phyloP scores from a whole-genome alignment of 805 yeast genomes.

The Kodamaea sagamina region DNA sequence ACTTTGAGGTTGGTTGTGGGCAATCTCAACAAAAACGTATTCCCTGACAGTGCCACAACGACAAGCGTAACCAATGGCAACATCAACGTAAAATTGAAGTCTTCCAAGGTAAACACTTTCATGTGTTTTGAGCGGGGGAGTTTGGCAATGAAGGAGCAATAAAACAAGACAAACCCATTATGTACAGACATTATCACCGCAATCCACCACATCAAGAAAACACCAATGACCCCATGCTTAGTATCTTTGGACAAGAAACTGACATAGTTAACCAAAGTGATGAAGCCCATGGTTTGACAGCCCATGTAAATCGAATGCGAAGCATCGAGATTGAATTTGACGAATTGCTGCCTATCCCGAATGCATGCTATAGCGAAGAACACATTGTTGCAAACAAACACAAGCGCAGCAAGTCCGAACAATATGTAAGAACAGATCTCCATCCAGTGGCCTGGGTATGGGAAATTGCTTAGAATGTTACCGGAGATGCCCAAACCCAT shows the following conservation, averaged over 20 bases:
- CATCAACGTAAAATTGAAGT: constrained; percentile 58
- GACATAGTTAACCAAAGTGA: constrained; percentile 63
- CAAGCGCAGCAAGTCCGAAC: constrained; percentile 59
- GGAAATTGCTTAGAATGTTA: constrained; percentile 60
- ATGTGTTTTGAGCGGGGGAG: constrained; percentile 23
- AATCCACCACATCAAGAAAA: constrained; percentile 76
- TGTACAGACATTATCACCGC: constrained; percentile 54
- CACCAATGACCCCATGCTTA: constrained; percentile 45
- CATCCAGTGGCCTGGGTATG: constrained; percentile 65
- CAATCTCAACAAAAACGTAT: constrained; percentile 47
- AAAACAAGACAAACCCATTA: constrained; percentile 61
- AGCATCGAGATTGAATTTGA: constrained; percentile 12
- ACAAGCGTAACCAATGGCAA: constrained; percentile 78
- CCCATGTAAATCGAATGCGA: constrained; percentile 66
- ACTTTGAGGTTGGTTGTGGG: constrained; percentile 46
- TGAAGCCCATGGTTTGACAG: constrained; percentile 76
- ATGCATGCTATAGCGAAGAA: constrained; percentile 44
- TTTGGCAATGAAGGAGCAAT: constrained; percentile 45
- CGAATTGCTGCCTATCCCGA: constrained; percentile 27
- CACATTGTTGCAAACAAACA: constrained; percentile 48
- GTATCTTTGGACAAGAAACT: constrained; percentile 44
- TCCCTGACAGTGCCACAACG: constrained; percentile 75
- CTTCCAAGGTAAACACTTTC: constrained; percentile 20
- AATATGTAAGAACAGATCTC: constrained; percentile 56
- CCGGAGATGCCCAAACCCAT: constrained; percentile 87